Evolutionary conservation across 345 rosid species (phyloP).

Genomic region (Salix exigua): DNA sequence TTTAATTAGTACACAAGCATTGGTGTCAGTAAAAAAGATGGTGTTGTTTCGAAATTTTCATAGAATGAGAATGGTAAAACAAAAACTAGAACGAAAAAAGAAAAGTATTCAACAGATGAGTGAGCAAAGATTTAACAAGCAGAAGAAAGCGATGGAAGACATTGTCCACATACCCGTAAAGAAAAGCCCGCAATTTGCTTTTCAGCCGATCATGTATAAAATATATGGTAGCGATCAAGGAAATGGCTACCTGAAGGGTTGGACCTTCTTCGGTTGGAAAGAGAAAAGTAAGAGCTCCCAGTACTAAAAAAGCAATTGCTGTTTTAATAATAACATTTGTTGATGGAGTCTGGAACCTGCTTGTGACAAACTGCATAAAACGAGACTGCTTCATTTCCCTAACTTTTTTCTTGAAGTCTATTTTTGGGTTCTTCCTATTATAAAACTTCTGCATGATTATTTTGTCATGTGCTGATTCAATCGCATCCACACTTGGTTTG

Average conservation of each 20-base stretch:
- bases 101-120: background rate
- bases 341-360: conserved; percentile 77
- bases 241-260: conserved; percentile 77
- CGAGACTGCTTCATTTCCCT: conserved; percentile 70
- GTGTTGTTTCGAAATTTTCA: background rate
- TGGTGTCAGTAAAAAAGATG: background rate
- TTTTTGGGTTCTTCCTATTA: conserved; percentile 80
- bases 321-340: conserved; percentile 57
- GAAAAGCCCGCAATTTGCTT: conserved; percentile 63
- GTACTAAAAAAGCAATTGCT: conserved; percentile 56
- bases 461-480: conserved; percentile 88
- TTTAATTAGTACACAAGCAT: background rate
- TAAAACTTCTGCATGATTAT: conserved; percentile 90
- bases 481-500: conserved; percentile 88
- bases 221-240: conserved; percentile 69
- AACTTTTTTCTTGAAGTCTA: conserved; percentile 66
- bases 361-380: conserved; percentile 52
- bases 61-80: background rate
- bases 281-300: conserved; percentile 67
- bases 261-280: conserved; percentile 99
- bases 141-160: background rate
- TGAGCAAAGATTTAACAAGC: background rate
- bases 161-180: conserved; percentile 61
- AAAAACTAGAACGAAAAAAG: background rate
- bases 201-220: conserved; percentile 70